Base-by-base conservation (phyloP, 257 asterid genomes). In the Petunia secreta region DNA sequence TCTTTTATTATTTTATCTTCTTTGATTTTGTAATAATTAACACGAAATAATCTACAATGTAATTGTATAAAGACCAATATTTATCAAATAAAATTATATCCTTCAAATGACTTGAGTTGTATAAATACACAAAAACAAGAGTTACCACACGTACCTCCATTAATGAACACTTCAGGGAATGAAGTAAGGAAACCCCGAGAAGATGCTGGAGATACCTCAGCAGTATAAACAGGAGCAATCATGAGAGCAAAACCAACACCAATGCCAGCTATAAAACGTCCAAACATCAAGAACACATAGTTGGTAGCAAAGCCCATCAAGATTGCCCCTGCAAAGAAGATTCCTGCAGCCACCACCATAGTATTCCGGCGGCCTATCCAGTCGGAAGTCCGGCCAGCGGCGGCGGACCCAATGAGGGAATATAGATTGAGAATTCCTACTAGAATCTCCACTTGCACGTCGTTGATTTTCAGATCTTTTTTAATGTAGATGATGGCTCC, bases 341-440 rank as follows among this genome's bases (percentile, higher is more conserved):
- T 62, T 5, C 14, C 79, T 0, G 84, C 83, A 1, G 87, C 85
- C 1, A 81, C 66, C 4, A 86, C 85, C 38, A 86, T 83, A 9
- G 87, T 83, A 7, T 54, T 66, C 41, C 87, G 85, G 8, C 89
- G 89, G 14, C 89, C 89, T 4, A 86, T 73, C 87, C 83, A 83
- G 62, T 86, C 85, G 4, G 85, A 83, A 2, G 85, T 83, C 68
- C 84, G 77, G 37, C 87, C 89, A 6, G 89, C 89, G 0, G 77
- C 63, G 7, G 83, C 82, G 3, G 89, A 82, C 1, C 89, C 89
- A 4, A 83, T 1, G 6, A 83, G 84, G 8, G 85, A 86, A 69
- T 78, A 83, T n/a, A 86, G 40, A 40, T 81, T 83, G n/a, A 83
- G 71, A 4, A 83, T 83, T 6, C 87, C 87, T 2, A 81, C 77